Base-by-base conservation (phyloP, 805 yeast genomes). In the Candida dendrica region DNA sequence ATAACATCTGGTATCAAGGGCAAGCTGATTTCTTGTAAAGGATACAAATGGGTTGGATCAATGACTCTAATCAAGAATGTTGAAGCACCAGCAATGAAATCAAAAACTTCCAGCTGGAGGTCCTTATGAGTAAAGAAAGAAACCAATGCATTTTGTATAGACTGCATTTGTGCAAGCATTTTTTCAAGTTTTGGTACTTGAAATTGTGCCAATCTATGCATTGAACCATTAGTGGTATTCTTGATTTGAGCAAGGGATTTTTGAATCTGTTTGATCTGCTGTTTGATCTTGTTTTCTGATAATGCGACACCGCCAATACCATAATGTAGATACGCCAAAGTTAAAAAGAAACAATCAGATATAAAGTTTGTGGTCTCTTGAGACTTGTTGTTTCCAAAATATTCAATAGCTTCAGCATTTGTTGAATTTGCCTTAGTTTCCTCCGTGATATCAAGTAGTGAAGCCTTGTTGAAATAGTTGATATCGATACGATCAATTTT, bases 381-480 rank as follows among this genome's bases (percentile, higher is more conserved):
- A n/a, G 60, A 56, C 11, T 63, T 64, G 31, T 64, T 59, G 3
- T 62, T 52, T 6, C 70, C 62, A 53, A 75, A 77, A 51, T 74
- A 78, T 39, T 75, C 78, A 38, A 72, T 71, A 4, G 87, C 83
- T 52, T 85, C 93, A 43, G 74, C 74, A 36, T 75, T 70, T 29
- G 93, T 84, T 2, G 96, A 75, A 50, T 85, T 81, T 16, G 88
- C 71, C 54, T 93, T 79, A 5, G 97, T 82, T 58, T 93, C 98
- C 36, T 87, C 95, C 5, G 60, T 58, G 11, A 91, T 66, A 54
- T 86, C 86, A 43, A 87, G 64, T 31, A 83, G 63, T 40, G 64
- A 66, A 9, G 64, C 45, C 44, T 75, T 71, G 9, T 71, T 71
- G 55, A 87, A 79, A 59, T 83, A 93, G 48, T 83, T 71, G 3